Base-by-base conservation (phyloP, 371 early-diverging fungal genomes). In the Basidiobolus meristosporus region DNA sequence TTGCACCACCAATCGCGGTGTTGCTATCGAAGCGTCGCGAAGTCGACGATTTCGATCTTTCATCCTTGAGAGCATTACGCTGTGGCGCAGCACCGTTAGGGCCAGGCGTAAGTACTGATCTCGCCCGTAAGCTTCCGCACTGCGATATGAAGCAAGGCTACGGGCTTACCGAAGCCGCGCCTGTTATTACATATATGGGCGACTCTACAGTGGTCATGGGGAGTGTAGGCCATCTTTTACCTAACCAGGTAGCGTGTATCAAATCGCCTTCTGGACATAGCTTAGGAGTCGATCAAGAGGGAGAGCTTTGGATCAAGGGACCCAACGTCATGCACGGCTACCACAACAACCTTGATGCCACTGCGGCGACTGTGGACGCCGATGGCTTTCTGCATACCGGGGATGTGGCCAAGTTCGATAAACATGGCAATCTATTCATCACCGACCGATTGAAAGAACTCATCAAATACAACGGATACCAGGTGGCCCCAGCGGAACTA, bases 71-170 rank as follows among this genome's bases (percentile, higher is more conserved):
- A 10, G 47, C 51, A 23, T 40, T 85, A 3, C 47, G 66, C 14
- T 77, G 73, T 40, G 87, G 80, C 21, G 92, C 87, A 12, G 87
- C 90, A 1, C 88, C 88, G 5, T 56, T 90, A 0, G 57, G 69
- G n/a, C 52, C 53, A 28, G 75, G 75, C 29, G 56, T 80, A 6
- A 5, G 26, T 9, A 58, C 67, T 23, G 47, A 60, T 21, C 51
- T 56, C 11, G 50, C 77, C 20, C 52, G 63, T 17, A 41, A 51
- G 14, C 60, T 64, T 19, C 54, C 82, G 17, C 59, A 72, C 3
- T 54, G 71, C 19, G 41, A 47, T 19, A 59, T 82, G 0, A 53
- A 62, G 20, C 84, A 89, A 57, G 85, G 78, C 3, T 84, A 72
- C 38, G 82, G 83, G 17, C 54, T 76, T 47, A 77, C 78, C 5